Evolutionary conservation across 164 flowering plant genomes (phyloP).

Genomic region (Magnolia changhungtana): DNA sequence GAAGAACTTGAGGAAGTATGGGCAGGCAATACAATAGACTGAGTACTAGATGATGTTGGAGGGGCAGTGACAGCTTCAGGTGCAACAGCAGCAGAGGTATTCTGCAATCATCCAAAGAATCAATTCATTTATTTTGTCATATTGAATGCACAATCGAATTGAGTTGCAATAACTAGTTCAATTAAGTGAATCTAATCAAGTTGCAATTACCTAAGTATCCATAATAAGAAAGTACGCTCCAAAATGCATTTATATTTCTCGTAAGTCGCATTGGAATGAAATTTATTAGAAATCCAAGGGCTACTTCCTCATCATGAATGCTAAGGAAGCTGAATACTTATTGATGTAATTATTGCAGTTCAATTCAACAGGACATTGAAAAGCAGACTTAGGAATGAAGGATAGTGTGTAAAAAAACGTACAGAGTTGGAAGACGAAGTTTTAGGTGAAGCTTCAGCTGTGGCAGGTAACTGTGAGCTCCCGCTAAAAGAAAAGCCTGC

Average conservation of each 20-base stretch:
- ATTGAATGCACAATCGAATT: too few species aligned
- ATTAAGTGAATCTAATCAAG: too few species aligned
- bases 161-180: too few species aligned
- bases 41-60: constrained; percentile 28
- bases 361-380: too few species aligned
- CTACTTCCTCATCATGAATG: too few species aligned
- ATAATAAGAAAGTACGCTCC: too few species aligned
- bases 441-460: constrained; percentile 15
- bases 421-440: constrained; percentile 19
- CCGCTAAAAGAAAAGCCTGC: constrained; percentile 25
- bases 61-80: constrained; percentile 25
- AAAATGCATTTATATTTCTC: too few species aligned
- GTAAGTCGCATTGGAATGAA: too few species aligned
- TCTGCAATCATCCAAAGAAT: constrained; percentile 28
- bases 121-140: not conserved
- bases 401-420: constrained; percentile 12
- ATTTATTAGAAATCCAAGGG: too few species aligned
- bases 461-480: constrained; percentile 7
- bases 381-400: not conserved
- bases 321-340: too few species aligned
- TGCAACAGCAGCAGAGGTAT: constrained; percentile 21
- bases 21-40: constrained; percentile 28
- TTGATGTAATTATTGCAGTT: too few species aligned
- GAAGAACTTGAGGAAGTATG: constrained; percentile 26
- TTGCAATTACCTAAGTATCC: too few species aligned